A percentile compares a stretch with the other conserved stretches of the same genome.
phyloP scores from a whole-genome alignment of 768 basidiomycete genomes.

The Lenzites betulinus region DNA sequence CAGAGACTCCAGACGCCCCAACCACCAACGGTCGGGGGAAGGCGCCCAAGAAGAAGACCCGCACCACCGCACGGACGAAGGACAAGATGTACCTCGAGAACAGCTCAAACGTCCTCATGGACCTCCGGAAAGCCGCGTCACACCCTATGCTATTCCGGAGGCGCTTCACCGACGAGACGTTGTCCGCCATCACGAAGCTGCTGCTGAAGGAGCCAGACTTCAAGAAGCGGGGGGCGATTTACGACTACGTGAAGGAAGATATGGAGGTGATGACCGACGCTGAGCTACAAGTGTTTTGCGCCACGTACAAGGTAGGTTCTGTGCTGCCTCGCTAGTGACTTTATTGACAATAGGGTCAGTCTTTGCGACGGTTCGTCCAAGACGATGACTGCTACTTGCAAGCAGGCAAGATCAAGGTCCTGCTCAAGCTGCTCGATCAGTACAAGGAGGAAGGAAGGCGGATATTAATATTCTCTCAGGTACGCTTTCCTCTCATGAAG shows the following conservation, averaged over 20 bases:
- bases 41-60: slow-evolving; percentile 47
- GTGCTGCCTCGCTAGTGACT: not conserved
- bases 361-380: slow-evolving; percentile 73
- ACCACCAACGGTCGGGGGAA: slow-evolving; percentile 31
- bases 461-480: slow-evolving; percentile 94
- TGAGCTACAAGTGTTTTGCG: slow-evolving; percentile 86
- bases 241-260: slow-evolving; percentile 91
- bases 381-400: slow-evolving; percentile 76
- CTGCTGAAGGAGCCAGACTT: slow-evolving; percentile 92
- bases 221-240: slow-evolving; percentile 76
- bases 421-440: slow-evolving; percentile 69
- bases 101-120: slow-evolving; percentile 94
- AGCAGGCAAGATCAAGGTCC: slow-evolving; percentile 81
- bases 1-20: slow-evolving; percentile 35
- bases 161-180: slow-evolving; percentile 73
- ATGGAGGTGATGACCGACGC: slow-evolving; percentile 99
- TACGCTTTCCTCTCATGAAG: slow-evolving; percentile 34
- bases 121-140: slow-evolving; percentile 91
- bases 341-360: slow-evolving; percentile 41
- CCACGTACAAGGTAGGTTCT: slow-evolving; percentile 74
- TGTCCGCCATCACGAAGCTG: slow-evolving; percentile 76
- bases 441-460: slow-evolving; percentile 74
- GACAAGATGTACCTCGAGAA: slow-evolving; percentile 77
- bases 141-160: slow-evolving; percentile 97
- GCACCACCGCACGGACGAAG: slow-evolving; percentile 47